Evolutionary conservation across 2,329 filamentous ascomycete genomes (phyloP), one percentile per base, ranked within the genome.

Genomic region (Aspergillus sp.): DNA sequence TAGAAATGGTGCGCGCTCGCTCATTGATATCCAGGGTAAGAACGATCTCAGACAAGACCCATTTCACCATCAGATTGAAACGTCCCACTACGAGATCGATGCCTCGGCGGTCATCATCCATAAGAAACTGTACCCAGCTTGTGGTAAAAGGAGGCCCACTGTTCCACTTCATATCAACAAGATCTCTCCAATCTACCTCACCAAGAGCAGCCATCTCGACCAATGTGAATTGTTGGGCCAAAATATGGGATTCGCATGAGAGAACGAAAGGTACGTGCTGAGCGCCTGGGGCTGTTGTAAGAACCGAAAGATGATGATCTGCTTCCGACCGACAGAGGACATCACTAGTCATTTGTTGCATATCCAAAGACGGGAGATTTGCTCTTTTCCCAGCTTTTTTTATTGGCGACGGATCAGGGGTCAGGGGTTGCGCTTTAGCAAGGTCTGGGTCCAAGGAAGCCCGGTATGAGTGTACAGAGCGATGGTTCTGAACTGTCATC

Each of bases 41-140:
- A 11, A 88, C 73, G 60, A 85, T 81, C 64, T 88, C 84, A 0
- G 85, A 88, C 11, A 86, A 74, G 8, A 81, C 81, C 85, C 85
- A 88, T 73, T 87, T 87, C 58, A 87, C 84, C 61, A 87, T 83
- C 4, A 88, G 75, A 61, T 88, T 88, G 76, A 88, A 88, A 24
- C 85, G 83, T 22, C 85, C 83, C 49, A 86, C 85, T 58, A 87
- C 85, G 36, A 88, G 75, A 59, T 88, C 85, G 43, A 88, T 84
- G 30, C 85, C 85, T 48, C 77, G 79, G 18, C 79, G 80, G 43
- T 82, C 79, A 62, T 83, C 71, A 12, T 78, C 76, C 44, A 79
- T 76, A 18, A 88, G 78, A 66, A 85, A 88, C 51, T 85, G 80
- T 4, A 86, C 84, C 85, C 85, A 88, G 64, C 85, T 82, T 15